Evolutionary conservation across 169 alveolate species (phyloP), one percentile per base, ranked within the genome.

Genomic region (Haemoproteus tartakovskyi): DNA sequence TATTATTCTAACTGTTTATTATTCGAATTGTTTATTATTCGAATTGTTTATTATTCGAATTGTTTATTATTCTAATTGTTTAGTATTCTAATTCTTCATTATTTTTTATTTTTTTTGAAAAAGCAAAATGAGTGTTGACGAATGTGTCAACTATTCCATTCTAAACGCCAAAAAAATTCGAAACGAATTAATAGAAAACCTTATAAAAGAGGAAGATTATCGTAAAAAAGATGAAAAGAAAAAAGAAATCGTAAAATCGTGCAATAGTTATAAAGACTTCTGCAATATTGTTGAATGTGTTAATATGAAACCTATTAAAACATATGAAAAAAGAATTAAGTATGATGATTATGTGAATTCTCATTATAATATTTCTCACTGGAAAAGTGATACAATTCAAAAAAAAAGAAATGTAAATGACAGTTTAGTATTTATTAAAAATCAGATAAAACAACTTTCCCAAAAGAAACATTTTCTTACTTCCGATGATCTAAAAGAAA

Each of bases 181-280:
- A 41, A 54, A 67, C 14, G 82, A 67, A 19, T 67, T 67, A 24
- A 33, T 67, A 45, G 29, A 33, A 54, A 52, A 70, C 19, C 51
- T 67, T 3, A 11, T 67, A 16, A 24, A 52, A 54, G 82, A 67
- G 38, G 82, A 67, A 33, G 82, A 67, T 9, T 67, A 54, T 33
- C 51, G 56, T 54, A 51, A 54, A 43, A 67, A 67, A 41, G 82
- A 67, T 36, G 82, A 67, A 16, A 67, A 67, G 56, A 67, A 67
- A 54, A 67, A 67, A 40, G 82, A 67, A 40, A 67, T 67, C 2
- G 82, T 67, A 2, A 67, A 67, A 36, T 26, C 62, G 5, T 67
- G 82, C 21, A 67, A 67, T 12, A 67, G 82, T 24, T 67, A 67
- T 47, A 67, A 67, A 67, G 82, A 67, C 9, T 67, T 67, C 18